These are phyloP conservation scores for Breviolum minutum DNA, from an alignment of 73 alveolate species.

Conservation along the genomic window DNA sequence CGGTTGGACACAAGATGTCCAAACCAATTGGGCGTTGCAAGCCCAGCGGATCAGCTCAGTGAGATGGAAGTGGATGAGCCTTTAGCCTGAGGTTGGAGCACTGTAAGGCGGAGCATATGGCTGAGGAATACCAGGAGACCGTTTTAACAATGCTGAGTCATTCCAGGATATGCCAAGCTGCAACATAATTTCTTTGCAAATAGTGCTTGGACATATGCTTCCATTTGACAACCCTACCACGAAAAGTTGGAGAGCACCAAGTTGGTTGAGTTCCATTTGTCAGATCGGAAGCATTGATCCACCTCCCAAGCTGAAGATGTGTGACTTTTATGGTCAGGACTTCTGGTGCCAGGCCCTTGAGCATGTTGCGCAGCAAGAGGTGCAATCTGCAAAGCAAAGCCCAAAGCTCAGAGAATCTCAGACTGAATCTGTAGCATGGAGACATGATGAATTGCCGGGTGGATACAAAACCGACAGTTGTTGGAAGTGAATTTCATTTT, in stretches of 20 bases:
- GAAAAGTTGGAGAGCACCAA: no score
- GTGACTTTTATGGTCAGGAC: neutral
- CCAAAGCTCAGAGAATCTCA: neutral
- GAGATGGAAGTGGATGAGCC: neutral
- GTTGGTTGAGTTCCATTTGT: no score
- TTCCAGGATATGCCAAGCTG: no score
- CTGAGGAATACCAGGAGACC: slow-evolving; percentile 75
- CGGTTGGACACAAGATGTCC: slow-evolving; percentile 91
- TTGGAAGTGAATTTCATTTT: no score
- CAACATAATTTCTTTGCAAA: no score
- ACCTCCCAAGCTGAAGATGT: no score
- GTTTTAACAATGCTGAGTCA: no score
- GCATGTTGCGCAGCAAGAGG: slow-evolving; percentile 70
- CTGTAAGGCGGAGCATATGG: slow-evolving; percentile 64
- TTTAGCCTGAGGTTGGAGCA: slow-evolving; percentile 43
- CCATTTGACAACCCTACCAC: no score
- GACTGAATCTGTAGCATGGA: neutral
- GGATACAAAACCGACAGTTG: no score
- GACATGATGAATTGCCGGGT: neutral
- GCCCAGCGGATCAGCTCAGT: neutral
- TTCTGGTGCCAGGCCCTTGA: slow-evolving; percentile 93
- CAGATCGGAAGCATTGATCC: no score
- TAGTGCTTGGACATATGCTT: no score
- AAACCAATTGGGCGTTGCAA: slow-evolving; percentile 72
- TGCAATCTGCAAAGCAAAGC: neutral